Evolutionary conservation across 768 basidiomycete genomes (phyloP).

Genomic region (Boletellus sp.): DNA sequence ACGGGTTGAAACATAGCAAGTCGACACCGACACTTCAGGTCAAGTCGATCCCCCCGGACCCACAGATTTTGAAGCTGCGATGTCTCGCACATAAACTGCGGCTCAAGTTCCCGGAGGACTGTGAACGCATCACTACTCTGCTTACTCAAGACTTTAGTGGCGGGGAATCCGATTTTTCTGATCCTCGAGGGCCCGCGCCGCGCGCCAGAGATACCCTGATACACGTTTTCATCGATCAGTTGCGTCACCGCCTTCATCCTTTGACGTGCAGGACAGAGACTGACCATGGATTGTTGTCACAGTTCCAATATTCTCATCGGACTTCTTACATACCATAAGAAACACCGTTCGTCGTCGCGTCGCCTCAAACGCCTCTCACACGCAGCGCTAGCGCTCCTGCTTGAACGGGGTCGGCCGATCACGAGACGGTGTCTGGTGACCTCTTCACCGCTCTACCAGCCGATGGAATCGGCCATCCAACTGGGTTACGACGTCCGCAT

Average conservation of each 20-base stretch:
- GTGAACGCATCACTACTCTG: slow-evolving; percentile 28
- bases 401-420: slow-evolving; percentile 78
- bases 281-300: slow-evolving; percentile 9
- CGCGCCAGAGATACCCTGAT: slow-evolving; percentile 31
- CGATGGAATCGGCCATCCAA: slow-evolving; percentile 66
- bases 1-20: slow-evolving; percentile 38
- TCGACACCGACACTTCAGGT: slow-evolving; percentile 47
- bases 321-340: slow-evolving; percentile 65
- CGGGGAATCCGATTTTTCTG: slow-evolving; percentile 33
- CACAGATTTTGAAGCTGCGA: slow-evolving; percentile 48
- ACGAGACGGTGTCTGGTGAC: slow-evolving; percentile 74
- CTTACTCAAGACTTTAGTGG: slow-evolving; percentile 36
- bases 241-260: slow-evolving; percentile 15
- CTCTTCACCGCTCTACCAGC: slow-evolving; percentile 81
- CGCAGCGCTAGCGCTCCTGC: slow-evolving; percentile 67
- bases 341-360: slow-evolving; percentile 39
- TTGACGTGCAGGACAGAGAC: neutral
- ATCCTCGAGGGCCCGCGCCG: slow-evolving; percentile 33
- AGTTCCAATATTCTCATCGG: slow-evolving; percentile 90
- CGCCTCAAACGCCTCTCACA: slow-evolving; percentile 63
- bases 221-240: slow-evolving; percentile 47
- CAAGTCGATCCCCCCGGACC: slow-evolving; percentile 41
- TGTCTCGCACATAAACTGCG: slow-evolving; percentile 54
- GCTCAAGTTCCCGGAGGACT: slow-evolving; percentile 54
- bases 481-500: slow-evolving; percentile 75